Conservation (phyloP, 1,284 basidiomycete species). For the Tilletiaria anomala region DNA sequence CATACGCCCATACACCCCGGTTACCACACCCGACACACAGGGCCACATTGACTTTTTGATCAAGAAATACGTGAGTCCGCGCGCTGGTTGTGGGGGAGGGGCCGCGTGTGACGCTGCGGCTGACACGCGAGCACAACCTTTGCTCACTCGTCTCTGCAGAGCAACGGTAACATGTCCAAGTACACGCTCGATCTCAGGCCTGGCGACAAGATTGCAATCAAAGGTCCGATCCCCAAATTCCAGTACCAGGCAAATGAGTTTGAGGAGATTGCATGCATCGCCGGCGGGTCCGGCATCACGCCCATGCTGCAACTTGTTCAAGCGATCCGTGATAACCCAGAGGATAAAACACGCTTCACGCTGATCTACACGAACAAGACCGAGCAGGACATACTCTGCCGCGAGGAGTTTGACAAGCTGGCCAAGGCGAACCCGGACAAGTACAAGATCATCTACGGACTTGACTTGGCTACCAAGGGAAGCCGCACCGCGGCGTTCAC, state of each 20-base stretch:
- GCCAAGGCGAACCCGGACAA: slow-evolving; percentile 32
- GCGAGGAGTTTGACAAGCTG: slow-evolving; percentile 57
- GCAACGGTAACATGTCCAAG: slow-evolving; percentile 39
- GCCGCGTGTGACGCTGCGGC: slow-evolving; percentile 2
- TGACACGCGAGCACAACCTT: slow-evolving; percentile 47
- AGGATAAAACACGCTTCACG: slow-evolving; percentile 91
- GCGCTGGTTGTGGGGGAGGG: too few species aligned
- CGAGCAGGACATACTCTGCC: slow-evolving; percentile 75
- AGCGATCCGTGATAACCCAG: slow-evolving; percentile 41
- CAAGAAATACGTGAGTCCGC: slow-evolving; percentile 49
- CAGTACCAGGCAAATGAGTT: slow-evolving; percentile 37
- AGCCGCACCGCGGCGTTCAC: slow-evolving; percentile 47
- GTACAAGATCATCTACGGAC: slow-evolving; percentile 69
- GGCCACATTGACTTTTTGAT: slow-evolving; percentile 51
- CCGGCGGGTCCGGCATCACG: slow-evolving; percentile 65
- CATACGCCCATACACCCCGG: slow-evolving; percentile 49
- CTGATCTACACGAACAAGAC: slow-evolving; percentile 85
- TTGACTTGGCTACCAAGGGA: slow-evolving; percentile 84
- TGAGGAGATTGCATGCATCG: slow-evolving; percentile 70
- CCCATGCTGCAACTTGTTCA: slow-evolving; percentile 42
- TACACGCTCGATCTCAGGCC: slow-evolving; percentile 48
- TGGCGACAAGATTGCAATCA: slow-evolving; percentile 71
- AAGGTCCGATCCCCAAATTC: slow-evolving; percentile 46
- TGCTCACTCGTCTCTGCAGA: slow-evolving; percentile 47
- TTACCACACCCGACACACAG: slow-evolving; percentile 21